Base-by-base conservation (phyloP, 768 basidiomycete genomes). In the Pleurotus tuoliensis region DNA sequence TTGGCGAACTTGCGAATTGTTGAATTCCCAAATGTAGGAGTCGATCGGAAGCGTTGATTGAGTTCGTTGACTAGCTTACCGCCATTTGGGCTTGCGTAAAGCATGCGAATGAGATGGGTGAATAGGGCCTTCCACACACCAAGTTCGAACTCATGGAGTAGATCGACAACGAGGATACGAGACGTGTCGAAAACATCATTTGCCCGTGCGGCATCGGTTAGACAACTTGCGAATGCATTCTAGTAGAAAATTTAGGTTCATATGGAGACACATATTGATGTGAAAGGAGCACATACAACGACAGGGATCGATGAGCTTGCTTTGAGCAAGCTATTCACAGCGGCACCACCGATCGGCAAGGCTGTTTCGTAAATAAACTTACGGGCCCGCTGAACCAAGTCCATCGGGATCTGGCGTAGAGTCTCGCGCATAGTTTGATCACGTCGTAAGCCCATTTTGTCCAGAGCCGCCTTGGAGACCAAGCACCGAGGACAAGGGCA, bases 131-230 rank as follows among this genome's bases (percentile, higher is more conserved):
- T 78, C 70, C 69, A 73, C 0, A 71, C 66, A 5, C 74, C 72
- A 11, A 76, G 58, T 56, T 76, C 73, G 45, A 76, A 65, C 55
- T 77, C 73, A 56, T 76, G 76, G 46, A 78, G 37, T 3, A 76
- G 52, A 58, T 77, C 74, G 0, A 67, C 63, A 0, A 69, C 67
- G 40, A 75, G 67, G 52, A 73, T 66, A 1, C 40, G 2, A 39
- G 58, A 72, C 15, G 47, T 18, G n/a, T 47, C 24, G 24, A 47
- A 47, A 5, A n/a, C 13, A n/a, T 44, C 41, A 7, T 20, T 44
- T 1, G 41, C 5, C n/a, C 41, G 13, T 44, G 20, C 20, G 5
- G 22, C 24, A 25, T 47, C 22, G 15, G 20, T 25, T 25, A 47
- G 47, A 15, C 22, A 22, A 5, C 13, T 25, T 1, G 25, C 5